Evolutionary conservation across 2,329 filamentous ascomycete genomes (phyloP).

Genomic region (Fusarium subtropicale): DNA sequence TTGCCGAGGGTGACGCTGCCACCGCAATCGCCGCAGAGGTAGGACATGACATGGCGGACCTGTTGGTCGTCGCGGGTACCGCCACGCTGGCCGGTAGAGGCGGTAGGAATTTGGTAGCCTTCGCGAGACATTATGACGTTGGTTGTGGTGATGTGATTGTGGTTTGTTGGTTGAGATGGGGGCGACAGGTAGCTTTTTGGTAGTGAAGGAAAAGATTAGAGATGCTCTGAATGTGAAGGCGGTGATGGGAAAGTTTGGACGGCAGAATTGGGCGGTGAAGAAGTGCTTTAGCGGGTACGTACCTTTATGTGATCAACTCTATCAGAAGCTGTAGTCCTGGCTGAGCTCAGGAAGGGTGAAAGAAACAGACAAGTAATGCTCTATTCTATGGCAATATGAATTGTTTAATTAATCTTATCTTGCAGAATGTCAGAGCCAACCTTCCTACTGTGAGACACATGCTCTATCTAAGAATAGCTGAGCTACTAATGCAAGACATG

Average conservation of each 20-base stretch:
- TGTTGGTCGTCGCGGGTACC: conserved; percentile 57
- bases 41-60: conserved; percentile 54
- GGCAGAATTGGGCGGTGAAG: conserved; percentile 47
- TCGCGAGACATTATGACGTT: conserved; percentile 72
- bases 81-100: conserved; percentile 57
- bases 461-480: not conserved
- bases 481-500: not conserved
- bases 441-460: not conserved
- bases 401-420: not conserved
- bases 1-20: conserved; percentile 55
- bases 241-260: conserved; percentile 42
- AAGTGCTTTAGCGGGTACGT: conserved; percentile 12
- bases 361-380: not conserved
- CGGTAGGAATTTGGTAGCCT: conserved; percentile 79
- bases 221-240: conserved; percentile 42
- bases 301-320: not conserved
- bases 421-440: not conserved
- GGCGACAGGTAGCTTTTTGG: not conserved
- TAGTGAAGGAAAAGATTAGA: conserved; percentile 38
- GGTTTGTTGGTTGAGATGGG: not conserved
- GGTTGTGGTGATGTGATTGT: not conserved
- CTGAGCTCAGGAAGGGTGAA: not conserved
- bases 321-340: not conserved
- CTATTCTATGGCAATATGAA: not conserved
- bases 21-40: conserved; percentile 60